These are phyloP conservation scores for Quillaja saponaria DNA, from an alignment of 306 rosid species.

Conservation along the genomic window DNA sequence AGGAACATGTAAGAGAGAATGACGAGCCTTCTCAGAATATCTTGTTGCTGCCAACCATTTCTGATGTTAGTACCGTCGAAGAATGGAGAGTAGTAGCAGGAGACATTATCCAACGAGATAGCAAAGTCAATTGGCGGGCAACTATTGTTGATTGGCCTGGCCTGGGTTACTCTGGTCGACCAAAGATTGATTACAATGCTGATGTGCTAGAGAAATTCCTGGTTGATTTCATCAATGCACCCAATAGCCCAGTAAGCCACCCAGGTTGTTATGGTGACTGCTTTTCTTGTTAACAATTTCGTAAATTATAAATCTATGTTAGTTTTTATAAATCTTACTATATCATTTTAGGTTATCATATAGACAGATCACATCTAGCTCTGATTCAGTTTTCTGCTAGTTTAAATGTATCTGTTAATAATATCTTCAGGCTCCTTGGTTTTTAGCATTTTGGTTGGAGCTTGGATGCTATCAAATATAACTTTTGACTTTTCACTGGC, in stretches of 20 bases:
- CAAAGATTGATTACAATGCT: conserved; percentile 82
- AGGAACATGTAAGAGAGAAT: conserved; percentile 66
- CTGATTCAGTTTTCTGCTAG: conserved; percentile 11
- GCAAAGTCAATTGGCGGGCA: conserved; percentile 65
- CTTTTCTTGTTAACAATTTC: conserved; percentile 9
- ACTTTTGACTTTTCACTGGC: no score
- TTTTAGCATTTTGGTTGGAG: no score
- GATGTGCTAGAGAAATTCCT: conserved; percentile 81
- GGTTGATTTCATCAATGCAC: conserved; percentile 79
- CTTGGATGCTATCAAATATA: no score
- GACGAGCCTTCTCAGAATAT: conserved; percentile 64
- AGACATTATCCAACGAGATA: conserved; percentile 63
- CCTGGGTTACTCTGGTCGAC: conserved; percentile 87
- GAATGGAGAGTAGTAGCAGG: conserved; percentile 91
- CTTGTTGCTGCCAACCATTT: conserved; percentile 87
- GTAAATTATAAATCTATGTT: neutral
- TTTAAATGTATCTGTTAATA: neutral
- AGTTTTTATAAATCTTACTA: conserved; percentile 8
- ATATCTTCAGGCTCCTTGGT: no score
- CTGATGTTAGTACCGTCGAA: conserved; percentile 96
- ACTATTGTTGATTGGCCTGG: conserved; percentile 99
- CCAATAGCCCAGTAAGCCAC: conserved; percentile 62
- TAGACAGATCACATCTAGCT: conserved; percentile 9
- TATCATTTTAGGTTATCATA: conserved; percentile 15
- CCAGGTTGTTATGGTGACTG: conserved; percentile 50